Base-by-base conservation (phyloP, 257 asterid species). In the Primulina huaijiensis region DNA sequence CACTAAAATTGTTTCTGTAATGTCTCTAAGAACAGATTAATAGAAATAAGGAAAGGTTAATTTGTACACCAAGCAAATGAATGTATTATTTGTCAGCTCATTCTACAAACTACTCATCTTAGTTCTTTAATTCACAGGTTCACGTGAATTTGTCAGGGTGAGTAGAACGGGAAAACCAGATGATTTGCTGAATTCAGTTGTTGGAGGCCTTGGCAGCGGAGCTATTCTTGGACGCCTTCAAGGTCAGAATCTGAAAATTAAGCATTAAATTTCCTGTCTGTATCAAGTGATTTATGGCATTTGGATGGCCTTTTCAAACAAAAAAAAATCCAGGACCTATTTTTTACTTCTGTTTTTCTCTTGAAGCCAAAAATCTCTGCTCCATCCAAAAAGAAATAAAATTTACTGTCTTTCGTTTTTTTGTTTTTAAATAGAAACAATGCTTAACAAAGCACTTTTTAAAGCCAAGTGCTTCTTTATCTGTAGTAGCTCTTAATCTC, bases 181-280 rank as follows among this genome's bases (percentile, higher is more conserved):
- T 71, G 97, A 93, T 84, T 79, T 90, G 75, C 67, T 89, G 25
- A 93, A 93, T 82, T 93, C 97, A 10, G 77, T 60, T n/a, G 72
- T 93, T 70, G 99, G 94, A 80, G 99, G 99, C 72, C 80, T 89
- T 70, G 87, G 88, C 66, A 83, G 95, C 16, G 99, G 99, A 50
- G 96, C 99, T 52, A 60, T 90, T 72, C 96, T 90, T 10, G 99
- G 99, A 59, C 97, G 95, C 67, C 90, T 93, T 75, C 99, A 93
- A 90, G 99, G 98, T 85, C 60, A 19, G 75, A 65, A 56, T 60
- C 62, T 57, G 9, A 38, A 38, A 38, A 38, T 38, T 8, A 38
- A 38, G 2, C 50, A 38, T 10, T 38, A 23, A 57, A n/a, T 11
- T 27, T 38, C 69, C 20, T 69, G 10, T 58, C 19, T 59, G 19